Evolutionary conservation across 2,329 filamentous ascomycete species (phyloP).

Genomic region (Aspergillus brasiliensis): DNA sequence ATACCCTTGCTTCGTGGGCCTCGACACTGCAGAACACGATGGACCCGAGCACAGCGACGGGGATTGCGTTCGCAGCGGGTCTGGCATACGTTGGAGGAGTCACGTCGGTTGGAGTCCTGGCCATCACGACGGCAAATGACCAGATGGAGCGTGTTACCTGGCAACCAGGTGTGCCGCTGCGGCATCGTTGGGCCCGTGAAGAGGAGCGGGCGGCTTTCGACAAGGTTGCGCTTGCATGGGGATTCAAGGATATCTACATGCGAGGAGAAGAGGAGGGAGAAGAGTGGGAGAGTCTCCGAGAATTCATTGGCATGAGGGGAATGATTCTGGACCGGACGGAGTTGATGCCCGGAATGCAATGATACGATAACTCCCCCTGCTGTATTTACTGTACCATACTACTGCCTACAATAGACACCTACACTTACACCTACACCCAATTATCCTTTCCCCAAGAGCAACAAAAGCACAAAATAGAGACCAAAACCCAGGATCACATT

Average conservation of each 20-base stretch:
- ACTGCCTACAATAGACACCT: neutral
- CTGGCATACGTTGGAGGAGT: constrained; percentile 82
- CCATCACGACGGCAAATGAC: constrained; percentile 84
- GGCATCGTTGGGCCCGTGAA: constrained; percentile 82
- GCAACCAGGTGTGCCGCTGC: constrained; percentile 77
- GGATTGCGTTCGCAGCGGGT: constrained; percentile 76
- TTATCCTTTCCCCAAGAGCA: too few species aligned
- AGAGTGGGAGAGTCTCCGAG: constrained; percentile 83
- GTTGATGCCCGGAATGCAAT: constrained; percentile 91
- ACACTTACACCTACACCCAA: neutral
- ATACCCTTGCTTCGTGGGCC: constrained; percentile 69
- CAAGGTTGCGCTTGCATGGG: constrained; percentile 84
- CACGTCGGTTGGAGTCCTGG: constrained; percentile 78
- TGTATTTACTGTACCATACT: neutral
- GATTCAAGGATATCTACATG: constrained; percentile 77
- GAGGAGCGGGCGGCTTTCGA: constrained; percentile 88
- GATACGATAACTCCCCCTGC: constrained; percentile 17
- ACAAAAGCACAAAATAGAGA: constrained; percentile 18
- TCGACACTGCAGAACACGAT: constrained; percentile 72
- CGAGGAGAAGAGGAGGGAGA: constrained; percentile 87
- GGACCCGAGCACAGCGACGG: constrained; percentile 72
- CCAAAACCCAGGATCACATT: constrained; percentile 38
- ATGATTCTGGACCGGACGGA: constrained; percentile 91
- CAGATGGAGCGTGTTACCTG: constrained; percentile 94
- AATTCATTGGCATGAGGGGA: constrained; percentile 78